phyloP scores from a whole-genome alignment of 176 grass and related monocot genomes.

The Lolium perenne region DNA sequence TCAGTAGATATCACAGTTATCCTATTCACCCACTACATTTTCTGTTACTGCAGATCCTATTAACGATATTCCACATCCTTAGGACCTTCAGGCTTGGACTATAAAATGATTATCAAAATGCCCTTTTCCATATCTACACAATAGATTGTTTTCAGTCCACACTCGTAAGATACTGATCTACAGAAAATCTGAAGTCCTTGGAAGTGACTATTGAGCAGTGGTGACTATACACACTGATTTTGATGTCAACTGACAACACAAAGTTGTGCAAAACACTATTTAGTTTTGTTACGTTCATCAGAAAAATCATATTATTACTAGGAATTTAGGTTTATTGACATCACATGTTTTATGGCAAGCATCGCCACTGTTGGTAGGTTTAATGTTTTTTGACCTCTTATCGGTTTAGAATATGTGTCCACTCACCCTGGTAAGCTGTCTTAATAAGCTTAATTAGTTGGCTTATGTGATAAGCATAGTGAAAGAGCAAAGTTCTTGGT shows the following conservation, averaged over 20 bases:
- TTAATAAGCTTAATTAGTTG: conserved; percentile 12
- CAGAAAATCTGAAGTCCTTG: neutral
- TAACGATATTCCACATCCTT: neutral
- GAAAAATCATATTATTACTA: no score
- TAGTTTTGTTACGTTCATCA: no score
- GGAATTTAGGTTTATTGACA: no score
- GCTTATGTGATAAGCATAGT: conserved; percentile 13
- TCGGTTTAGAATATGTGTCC: conserved; percentile 24
- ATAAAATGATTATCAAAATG: neutral
- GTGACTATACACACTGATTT: no score
- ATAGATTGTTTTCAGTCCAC: neutral
- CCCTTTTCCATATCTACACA: conserved; percentile 1
- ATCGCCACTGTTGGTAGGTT: neutral
- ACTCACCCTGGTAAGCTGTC: neutral
- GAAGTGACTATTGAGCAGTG: neutral
- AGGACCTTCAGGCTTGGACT: neutral
- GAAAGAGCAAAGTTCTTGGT: neutral
- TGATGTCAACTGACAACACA: no score
- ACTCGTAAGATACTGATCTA: neutral
- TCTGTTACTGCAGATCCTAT: conserved; percentile 1
- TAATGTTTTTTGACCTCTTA: conserved; percentile 8
- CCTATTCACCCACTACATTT: neutral
- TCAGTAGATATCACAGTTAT: conserved; percentile 1
- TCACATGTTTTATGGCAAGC: no score
- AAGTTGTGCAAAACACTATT: no score